A percentile compares a stretch with the other conserved stretches of the same genome.
These are phyloP conservation scores for Talaromyces islandicus DNA, from an alignment of 2,329 filamentous ascomycete species.

Conservation along the genomic window DNA sequence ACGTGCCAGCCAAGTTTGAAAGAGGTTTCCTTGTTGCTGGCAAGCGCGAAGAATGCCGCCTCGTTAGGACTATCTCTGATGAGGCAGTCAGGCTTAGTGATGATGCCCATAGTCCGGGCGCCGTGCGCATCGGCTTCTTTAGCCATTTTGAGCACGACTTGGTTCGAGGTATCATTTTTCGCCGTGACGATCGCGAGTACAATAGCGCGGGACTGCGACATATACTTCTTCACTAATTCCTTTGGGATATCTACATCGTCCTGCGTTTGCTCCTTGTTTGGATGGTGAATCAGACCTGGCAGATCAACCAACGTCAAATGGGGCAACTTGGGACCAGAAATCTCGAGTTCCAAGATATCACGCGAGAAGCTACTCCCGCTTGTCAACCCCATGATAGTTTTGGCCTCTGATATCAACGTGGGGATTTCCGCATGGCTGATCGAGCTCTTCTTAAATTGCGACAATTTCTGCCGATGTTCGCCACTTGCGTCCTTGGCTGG, in stretches of 20 bases:
- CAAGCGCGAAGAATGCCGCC: conserved; percentile 20
- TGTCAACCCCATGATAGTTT: conserved; percentile 40
- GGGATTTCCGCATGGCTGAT: conserved; percentile 19
- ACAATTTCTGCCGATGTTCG: conserved; percentile 15
- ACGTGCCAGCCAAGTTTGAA: conserved; percentile 28
- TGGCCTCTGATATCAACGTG: conserved; percentile 19
- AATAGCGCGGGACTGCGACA: conserved; percentile 9
- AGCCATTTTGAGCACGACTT: conserved; percentile 8
- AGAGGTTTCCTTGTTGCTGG: conserved; percentile 24
- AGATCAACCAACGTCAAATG: conserved; percentile 12
- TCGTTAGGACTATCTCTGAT: conserved; percentile 19
- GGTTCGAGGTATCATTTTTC: conserved; percentile 11
- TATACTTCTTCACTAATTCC: conserved; percentile 7
- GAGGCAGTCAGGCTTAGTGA: conserved; percentile 28
- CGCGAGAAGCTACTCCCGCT: conserved; percentile 24
- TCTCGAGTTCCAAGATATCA: conserved; percentile 9
- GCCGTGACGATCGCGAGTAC: conserved; percentile 8
- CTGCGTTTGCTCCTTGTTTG: conserved; percentile 14
- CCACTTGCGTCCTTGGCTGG: conserved; percentile 15
- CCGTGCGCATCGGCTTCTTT: conserved; percentile 5
- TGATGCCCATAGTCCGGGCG: conserved; percentile 10
- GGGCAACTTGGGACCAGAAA: conserved; percentile 5
- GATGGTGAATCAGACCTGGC: conserved; percentile 11
- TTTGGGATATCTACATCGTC: conserved; percentile 5
- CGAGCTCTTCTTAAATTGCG: conserved; percentile 14